Evolutionary conservation across 495 filamentous ascomycete genomes (phyloP).

Genomic region (Penicillium antarcticum): DNA sequence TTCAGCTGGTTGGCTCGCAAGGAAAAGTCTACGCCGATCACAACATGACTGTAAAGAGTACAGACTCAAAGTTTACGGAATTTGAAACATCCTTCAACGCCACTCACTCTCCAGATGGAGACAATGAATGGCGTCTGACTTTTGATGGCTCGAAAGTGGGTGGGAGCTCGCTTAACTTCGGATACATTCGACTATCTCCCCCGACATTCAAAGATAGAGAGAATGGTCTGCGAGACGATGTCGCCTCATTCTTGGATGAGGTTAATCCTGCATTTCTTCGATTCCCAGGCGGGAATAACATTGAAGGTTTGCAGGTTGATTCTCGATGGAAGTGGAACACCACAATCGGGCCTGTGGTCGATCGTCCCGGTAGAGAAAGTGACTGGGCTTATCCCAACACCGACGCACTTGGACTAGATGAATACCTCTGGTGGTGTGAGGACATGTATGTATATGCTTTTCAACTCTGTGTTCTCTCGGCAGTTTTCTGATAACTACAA

Average conservation of each 20-base stretch:
- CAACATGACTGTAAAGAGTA: conserved; percentile 31
- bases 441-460: conserved; percentile 36
- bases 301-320: conserved; percentile 36
- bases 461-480: no score
- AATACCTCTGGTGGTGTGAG: conserved; percentile 66
- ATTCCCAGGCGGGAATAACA: conserved; percentile 66
- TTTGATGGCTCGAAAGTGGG: conserved; percentile 48
- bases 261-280: conserved; percentile 57
- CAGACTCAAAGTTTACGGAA: conserved; percentile 22
- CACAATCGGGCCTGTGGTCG: conserved; percentile 60
- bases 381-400: conserved; percentile 62
- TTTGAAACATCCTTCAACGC: conserved; percentile 35
- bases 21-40: conserved; percentile 34
- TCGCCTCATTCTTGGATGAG: conserved; percentile 52
- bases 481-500: no score
- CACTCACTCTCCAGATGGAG: conserved; percentile 51
- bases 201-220: conserved; percentile 52
- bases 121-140: conserved; percentile 64
- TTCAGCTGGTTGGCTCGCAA: conserved; percentile 32
- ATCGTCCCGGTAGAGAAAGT: conserved; percentile 58
- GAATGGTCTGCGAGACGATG: conserved; percentile 61
- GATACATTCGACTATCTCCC: conserved; percentile 64
- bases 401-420: conserved; percentile 58
- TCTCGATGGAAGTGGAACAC: conserved; percentile 66
- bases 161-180: conserved; percentile 55